These are phyloP conservation scores for Penicillium psychrosexuale DNA, from an alignment of 2,329 filamentous ascomycete species.

Conservation along the genomic window DNA sequence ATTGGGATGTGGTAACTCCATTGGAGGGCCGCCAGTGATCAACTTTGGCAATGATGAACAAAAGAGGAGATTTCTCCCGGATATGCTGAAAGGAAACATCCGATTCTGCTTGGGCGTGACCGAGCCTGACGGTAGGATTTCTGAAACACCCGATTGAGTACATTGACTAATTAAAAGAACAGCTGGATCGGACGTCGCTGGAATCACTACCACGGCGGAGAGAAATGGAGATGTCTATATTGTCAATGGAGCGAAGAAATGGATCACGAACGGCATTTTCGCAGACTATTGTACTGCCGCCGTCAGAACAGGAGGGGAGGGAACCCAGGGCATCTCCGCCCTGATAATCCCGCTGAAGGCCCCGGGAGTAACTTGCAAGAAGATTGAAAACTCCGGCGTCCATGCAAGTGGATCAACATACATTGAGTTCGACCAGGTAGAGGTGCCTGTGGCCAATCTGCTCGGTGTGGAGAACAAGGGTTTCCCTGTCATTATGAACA, in stretches of 20 bases:
- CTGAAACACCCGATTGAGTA: constrained; percentile 17
- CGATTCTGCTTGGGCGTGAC: constrained; percentile 62
- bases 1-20: constrained; percentile 32
- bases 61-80: constrained; percentile 52
- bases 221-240: constrained; percentile 51
- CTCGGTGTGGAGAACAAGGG: constrained; percentile 76
- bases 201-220: constrained; percentile 55
- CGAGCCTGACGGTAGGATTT: constrained; percentile 31
- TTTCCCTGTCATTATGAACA: constrained; percentile 73
- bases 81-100: constrained; percentile 55
- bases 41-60: constrained; percentile 31
- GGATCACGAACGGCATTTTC: constrained; percentile 60
- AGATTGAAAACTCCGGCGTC: constrained; percentile 59
- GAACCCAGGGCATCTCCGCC: constrained; percentile 55
- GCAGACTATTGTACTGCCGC: constrained; percentile 59
- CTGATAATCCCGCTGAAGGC: constrained; percentile 56
- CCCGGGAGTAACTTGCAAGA: constrained; percentile 50
- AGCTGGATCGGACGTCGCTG: constrained; percentile 57
- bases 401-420: constrained; percentile 60
- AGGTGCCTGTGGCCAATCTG: constrained; percentile 71
- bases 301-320: constrained; percentile 57
- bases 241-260: constrained; percentile 63
- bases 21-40: constrained; percentile 33
- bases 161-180: too few species aligned
- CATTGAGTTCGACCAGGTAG: constrained; percentile 77